Base-by-base conservation (phyloP, 2,329 filamentous ascomycete genomes). In the Pseudopyricularia javanii region DNA sequence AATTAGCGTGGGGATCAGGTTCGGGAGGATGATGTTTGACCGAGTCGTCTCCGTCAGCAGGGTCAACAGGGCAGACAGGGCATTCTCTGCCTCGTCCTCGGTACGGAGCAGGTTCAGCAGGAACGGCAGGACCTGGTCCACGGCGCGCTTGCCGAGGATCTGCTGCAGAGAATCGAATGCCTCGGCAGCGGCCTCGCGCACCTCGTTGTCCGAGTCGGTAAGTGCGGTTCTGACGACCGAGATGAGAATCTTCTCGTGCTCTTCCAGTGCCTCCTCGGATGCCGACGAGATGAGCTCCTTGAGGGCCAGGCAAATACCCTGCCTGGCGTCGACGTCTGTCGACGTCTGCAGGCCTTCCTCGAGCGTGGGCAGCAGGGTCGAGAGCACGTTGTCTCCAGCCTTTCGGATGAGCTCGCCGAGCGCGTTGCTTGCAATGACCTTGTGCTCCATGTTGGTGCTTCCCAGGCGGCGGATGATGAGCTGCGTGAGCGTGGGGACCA, bases 371-470 rank as follows among this genome's bases (percentile, higher is more conserved):
- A 98, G 73, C 55, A 98, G 73, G 45, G 82, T 94, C 24, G 90
- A 82, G 57, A 98, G 75, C 54, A 98, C 91, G 53, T 89, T 86
- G 66, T 98, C 93, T 56, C 94, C 93, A 62, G 93, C 91, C 70
- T 95, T 96, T 62, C 93, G 85, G 63, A 98, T 97, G 59, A 98
- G 82, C 66, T 98, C 93, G 63, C 93, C 93, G 53, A 98, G 78
- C 49, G 93, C 90, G 67, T 97, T 97, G 66, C 91, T 91, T 59
- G 94, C 93, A 74, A 98, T 98, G 60, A 95, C 86, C 74, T 96
- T 97, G 69, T 98, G 93, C 68, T 98, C 93, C 85, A 95, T 91
- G 64, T 96, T 97, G 47, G 91, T 86, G 66, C 91, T 97, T 56
- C 90, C 93, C 60, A 98, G 79, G 49, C 93, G 87, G 55, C 88